Evolutionary conservation across 768 basidiomycete genomes (phyloP), one percentile per base, ranked within the genome.

Genomic region (Pleurotus eryngii): DNA sequence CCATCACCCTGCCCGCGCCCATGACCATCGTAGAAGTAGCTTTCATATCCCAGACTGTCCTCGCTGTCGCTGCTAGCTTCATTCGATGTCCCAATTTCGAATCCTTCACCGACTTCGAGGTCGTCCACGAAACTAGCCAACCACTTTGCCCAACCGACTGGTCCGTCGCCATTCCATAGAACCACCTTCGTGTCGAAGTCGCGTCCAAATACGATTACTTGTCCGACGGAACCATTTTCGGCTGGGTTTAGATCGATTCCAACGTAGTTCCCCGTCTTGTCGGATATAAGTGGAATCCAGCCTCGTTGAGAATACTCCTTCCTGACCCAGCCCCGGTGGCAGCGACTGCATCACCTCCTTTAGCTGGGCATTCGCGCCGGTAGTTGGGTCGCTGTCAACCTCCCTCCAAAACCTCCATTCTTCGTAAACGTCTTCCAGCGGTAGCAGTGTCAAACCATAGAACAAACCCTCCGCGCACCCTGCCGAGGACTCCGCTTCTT

Each of bases 121-220:
- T 98, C 95, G 26, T 98, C 96, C 1, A 85, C 94, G 65, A 98
- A 98, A 55, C 77, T 79, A 4, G 93, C 86, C 51, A 98, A 73
- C 93, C 95, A 99, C 65, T 86, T 85, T 37, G 92, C 97, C 96
- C 97, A 99, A 3, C 96, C 97, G 8, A 82, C 86, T 14, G 82
- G 80, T 6, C 95, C 94, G 57, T 98, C 94, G 6, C 97, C 97
- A 51, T 82, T 79, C 86, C 89, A 98, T 46, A 98, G 77, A 42
- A 98, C 95, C 38, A 97, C 92, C 68, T 99, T 99, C 9, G 93
- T 90, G 72, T 99, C 97, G 71, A 98, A 98, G 68, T 98, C 97
- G 50, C 97, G 84, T n/a, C 97, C 97, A 69, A 98, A 99, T 49
- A 98, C 87, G 57, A 99, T 97, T 47, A 98, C 96, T 68, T 99